Evolutionary conservation across 1,139 yeast genomes (phyloP).

Genomic region (Suhomyces atakaporum): DNA sequence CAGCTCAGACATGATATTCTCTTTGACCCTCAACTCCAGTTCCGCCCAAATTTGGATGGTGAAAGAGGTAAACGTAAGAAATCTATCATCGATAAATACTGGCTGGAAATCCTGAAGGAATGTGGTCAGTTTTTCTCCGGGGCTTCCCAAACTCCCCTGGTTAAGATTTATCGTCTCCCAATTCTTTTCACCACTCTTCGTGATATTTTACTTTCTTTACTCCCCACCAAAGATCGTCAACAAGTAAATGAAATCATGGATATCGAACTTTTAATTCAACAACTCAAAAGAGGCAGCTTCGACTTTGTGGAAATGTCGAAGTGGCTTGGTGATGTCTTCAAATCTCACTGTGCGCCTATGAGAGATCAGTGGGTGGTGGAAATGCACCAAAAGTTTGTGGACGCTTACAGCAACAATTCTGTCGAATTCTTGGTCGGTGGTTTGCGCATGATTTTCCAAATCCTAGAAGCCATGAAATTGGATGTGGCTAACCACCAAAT

Average conservation of each 20-base stretch:
- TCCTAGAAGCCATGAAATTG: constrained; percentile 92
- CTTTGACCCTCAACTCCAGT: constrained; percentile 90
- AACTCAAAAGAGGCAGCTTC: constrained; percentile 65
- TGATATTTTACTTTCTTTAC: constrained; percentile 70
- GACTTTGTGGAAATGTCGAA: constrained; percentile 69
- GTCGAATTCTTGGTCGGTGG: constrained; percentile 71
- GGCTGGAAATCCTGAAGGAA: constrained; percentile 76
- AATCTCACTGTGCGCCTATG: constrained; percentile 93
- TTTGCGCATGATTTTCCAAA: constrained; percentile 74
- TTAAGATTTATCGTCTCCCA: constrained; percentile 54
- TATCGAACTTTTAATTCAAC: constrained; percentile 75
- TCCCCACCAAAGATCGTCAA: constrained; percentile 77
- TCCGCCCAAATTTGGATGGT: constrained; percentile 89
- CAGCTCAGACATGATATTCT: constrained; percentile 90
- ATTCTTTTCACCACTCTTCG: constrained; percentile 73
- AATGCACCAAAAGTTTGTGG: constrained; percentile 69
- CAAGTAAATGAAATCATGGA: constrained; percentile 76
- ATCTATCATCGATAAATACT: constrained; percentile 73
- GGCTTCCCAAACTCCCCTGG: constrained; percentile 10
- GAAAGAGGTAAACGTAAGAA: constrained; percentile 84
- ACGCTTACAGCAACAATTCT: constrained; percentile 57
- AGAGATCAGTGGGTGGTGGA: constrained; percentile 88
- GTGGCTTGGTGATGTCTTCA: constrained; percentile 72
- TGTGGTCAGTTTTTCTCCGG: constrained; percentile 43
- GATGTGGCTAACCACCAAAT: constrained; percentile 96